Evolutionary conservation across 148 eudicot genomes (phyloP), one percentile per base, ranked within the genome.

Genomic region (Persicaria maculosa): DNA sequence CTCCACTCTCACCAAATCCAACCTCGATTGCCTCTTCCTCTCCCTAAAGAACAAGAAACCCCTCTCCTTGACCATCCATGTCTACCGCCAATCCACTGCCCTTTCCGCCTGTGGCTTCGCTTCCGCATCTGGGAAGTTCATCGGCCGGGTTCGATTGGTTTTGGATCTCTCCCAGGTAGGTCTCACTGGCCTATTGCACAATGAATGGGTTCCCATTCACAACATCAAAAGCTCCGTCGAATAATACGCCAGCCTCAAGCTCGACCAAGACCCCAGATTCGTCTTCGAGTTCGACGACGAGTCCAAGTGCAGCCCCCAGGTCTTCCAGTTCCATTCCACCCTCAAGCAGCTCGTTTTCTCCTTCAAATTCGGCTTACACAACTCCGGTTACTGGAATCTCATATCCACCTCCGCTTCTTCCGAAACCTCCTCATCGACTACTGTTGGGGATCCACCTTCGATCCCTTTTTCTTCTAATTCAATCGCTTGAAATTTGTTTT

Each of bases 221-320:
- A 62, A 43, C 7, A 5, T 58, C 77, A 68, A 2, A 74, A 12
- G 4, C 8, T 68, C 47, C 3, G 71, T 31, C 80, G 75, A 86
- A 36, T 55, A 91, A 84, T 87, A 86, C 77, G 48, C 87, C 83
- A 85, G 84, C 74, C 89, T 90, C 4, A 84, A 81, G 74, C 88
- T 82, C 4, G 92, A 96, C 50, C 91, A 87, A 3, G 97, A 96
- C 58, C 97, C 99, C 73, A 85, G 97, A 72, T 96, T 96, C 64
- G 93, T 96, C 1, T 92, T 96, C 19, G 84, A 77, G 79, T 96
- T 96, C 44, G 99, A 87, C 44, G 90, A 91, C 1, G 94, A 92
- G 36, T 97, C 99, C 0, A 97, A 92, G 77, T 88, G 99, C 58
- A 90, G 97, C 62, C 99, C 99, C 1, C 99, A 96, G 53, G 93